Base-by-base conservation (phyloP, 345 rosid genomes). In the Nasturtium officinale region DNA sequence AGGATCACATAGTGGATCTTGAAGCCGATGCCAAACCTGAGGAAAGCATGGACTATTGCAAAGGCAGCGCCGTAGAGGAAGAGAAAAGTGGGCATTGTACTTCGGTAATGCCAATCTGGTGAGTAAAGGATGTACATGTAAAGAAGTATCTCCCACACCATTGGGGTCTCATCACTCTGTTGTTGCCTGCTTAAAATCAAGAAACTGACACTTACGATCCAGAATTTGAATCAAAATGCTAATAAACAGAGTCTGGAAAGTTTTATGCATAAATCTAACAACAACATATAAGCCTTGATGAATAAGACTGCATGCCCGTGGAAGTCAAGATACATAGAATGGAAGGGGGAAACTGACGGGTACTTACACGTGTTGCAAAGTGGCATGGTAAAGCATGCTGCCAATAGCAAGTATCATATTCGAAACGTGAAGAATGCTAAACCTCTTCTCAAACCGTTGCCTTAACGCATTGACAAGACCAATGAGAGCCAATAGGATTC, bases 111-210 rank as follows among this genome's bases (percentile, higher is more conserved):
- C 99, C 99, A 95, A 78, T 95, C 96, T 28, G 99, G 99, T 13
- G 99, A 95, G 81, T 91, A 89, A 35, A 91, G 89, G 79, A 91
- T 95, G 84, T 89, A 95, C 75, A 95, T 81, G 75, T 94, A 95
- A 47, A 95, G 88, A 53, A 95, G 98, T 86, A 95, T 85, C 78
- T 90, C 98, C 99, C 99, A 92, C 50, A 95, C 98, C 99, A 92
- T 92, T 3, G 98, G 97, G 0, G 99, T 95, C 77, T 95, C 98
- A 82, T 95, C 99, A 74, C 97, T 88, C 74, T 90, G 98, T 80
- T 89, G 98, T 77, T 90, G 98, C 89, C 98, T 91, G 87, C 2
- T 65, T 9, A 28, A 17, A 30, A 48, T 6, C 6, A 71, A 63
- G 23, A 18, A 17, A 37, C 21, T 25, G 0, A 55, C n/a, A 43